Percentiles rank a stretch among this genome's conserved stretches.
phyloP scores from a whole-genome alignment of 2,329 filamentous ascomycete genomes.

The Pseudopyricularia cyperi region DNA sequence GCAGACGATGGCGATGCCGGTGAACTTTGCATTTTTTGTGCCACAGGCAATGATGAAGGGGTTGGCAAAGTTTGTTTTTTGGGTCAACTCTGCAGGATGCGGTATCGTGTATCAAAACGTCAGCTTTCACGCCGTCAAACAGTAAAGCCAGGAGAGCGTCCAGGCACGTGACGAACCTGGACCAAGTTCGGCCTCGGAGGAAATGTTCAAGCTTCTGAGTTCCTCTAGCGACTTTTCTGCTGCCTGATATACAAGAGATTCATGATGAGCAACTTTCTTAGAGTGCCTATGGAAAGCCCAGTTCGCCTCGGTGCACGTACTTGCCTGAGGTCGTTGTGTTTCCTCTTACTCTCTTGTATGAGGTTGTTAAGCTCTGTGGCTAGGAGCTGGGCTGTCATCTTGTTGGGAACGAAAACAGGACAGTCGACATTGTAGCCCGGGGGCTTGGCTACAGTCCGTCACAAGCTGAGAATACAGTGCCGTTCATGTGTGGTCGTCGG shows the following conservation, averaged over 20 bases:
- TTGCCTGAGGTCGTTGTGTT: constrained; percentile 79
- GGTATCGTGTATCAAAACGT: background rate
- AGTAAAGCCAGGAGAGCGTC: background rate
- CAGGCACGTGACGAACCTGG: constrained; percentile 38
- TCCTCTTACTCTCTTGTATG: constrained; percentile 90
- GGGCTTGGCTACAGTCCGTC: background rate
- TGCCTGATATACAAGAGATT: constrained; percentile 39
- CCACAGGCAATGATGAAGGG: constrained; percentile 90
- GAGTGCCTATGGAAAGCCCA: background rate
- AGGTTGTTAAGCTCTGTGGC: constrained; percentile 79
- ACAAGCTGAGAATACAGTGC: background rate
- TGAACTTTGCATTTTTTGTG: constrained; percentile 83
- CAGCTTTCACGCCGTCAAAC: constrained; percentile 4
- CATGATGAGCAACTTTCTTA: constrained; percentile 1
- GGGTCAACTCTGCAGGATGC: constrained; percentile 57
- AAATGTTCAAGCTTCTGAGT: constrained; percentile 60
- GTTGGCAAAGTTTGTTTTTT: constrained; percentile 72
- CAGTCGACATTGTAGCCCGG: constrained; percentile 7
- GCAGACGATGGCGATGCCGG: constrained; percentile 74
- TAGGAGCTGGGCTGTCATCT: constrained; percentile 85
- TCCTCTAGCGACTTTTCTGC: constrained; percentile 90
- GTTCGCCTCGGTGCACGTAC: constrained; percentile 27
- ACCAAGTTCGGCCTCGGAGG: constrained; percentile 63
- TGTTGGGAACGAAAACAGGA: constrained; percentile 16
- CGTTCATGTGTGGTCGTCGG: background rate